Percentiles rank a stretch among this genome's conserved stretches.
Conservation (phyloP, 2,329 filamentous ascomycete genomes). For the Stagonosporopsis rhizophila region DNA sequence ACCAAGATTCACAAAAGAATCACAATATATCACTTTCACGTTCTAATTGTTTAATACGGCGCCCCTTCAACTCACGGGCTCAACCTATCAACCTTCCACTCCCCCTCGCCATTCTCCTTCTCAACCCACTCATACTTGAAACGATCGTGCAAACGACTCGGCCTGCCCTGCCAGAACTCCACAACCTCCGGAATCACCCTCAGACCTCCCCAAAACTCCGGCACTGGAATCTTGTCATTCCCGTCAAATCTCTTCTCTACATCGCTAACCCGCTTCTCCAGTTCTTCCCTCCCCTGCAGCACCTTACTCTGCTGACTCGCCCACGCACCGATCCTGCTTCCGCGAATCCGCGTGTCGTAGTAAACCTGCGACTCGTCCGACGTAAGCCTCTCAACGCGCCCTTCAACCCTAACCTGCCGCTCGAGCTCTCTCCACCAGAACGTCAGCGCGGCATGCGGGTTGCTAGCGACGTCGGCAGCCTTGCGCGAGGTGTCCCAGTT, state of each 20-base stretch:
- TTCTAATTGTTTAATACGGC: background rate
- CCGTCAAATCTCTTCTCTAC: conserved; percentile 78
- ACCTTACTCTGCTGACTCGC: conserved; percentile 87
- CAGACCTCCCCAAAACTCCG: conserved; percentile 93
- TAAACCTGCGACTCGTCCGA: conserved; percentile 74
- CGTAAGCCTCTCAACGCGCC: conserved; percentile 70
- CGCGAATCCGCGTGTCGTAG: conserved; percentile 73
- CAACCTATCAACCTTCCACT: conserved; percentile 75
- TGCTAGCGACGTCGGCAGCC: conserved; percentile 72
- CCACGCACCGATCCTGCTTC: conserved; percentile 89
- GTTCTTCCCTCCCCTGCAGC: conserved; percentile 70
- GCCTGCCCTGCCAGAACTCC: conserved; percentile 95
- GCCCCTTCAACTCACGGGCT: conserved; percentile 63
- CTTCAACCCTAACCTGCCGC: conserved; percentile 90
- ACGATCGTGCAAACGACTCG: conserved; percentile 90
- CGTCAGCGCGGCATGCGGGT: conserved; percentile 80
- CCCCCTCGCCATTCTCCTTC: conserved; percentile 50
- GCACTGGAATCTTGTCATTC: conserved; percentile 81
- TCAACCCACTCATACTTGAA: conserved; percentile 79
- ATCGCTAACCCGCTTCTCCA: conserved; percentile 80
- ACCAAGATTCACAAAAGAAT: conserved; percentile 18
- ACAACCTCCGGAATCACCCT: conserved; percentile 83
- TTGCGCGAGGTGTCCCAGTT: conserved; percentile 84
- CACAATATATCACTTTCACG: conserved; percentile 8
- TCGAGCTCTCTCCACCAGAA: conserved; percentile 92